Base-by-base conservation (phyloP, 176 grass and related monocot genomes). In the Rhynchospora breviuscula region DNA sequence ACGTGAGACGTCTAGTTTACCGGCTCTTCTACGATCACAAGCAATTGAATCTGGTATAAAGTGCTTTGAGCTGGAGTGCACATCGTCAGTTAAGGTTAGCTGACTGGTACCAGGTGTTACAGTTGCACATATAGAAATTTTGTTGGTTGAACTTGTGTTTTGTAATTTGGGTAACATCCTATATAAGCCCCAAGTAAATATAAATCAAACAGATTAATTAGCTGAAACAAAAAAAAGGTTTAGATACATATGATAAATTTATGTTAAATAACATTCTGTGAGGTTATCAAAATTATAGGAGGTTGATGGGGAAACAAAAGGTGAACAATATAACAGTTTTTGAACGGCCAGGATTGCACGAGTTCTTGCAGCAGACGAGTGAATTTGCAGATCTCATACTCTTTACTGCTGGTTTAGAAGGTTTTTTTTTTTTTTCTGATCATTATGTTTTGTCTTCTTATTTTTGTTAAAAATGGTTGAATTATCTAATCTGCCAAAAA, bases 321-420 rank as follows among this genome's bases (percentile, higher is more conserved):
- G 91, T 99, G 71, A 99, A 91, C 84, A 86, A 92, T 84, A 93
- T 99, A 47, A 99, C 97, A 22, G 93, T 99, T 70, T 99, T 99
- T 86, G 97, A 99, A 81, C 97, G 97, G 31, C 97, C 91, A 89
- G 91, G 93, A 88, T 88, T 99, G 87, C 89, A 90, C 58, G 97
- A 99, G 71, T 99, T 99, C 85, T 90, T 99, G 85, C 83, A 84
- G 78, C 87, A 92, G 83, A 89, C 86, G 66, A 89, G 91, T 86
- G 91, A 99, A 89, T 99, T 99, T 89, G 93, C 97, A 52, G 93
- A 99, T 84, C 91, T 99, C 82, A 81, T 99, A 83, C 97, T 99
- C 61, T 99, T 99, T 87, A 99, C 97, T 78, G 97, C 97, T 80
- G 97, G 93, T 63, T 90, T 99, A 69, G 97, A 99, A 96, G n/a